A percentile compares a stretch with the other conserved stretches of the same genome.
Conservation (phyloP, 2,329 filamentous ascomycete species). For the Apiospora sp. region DNA sequence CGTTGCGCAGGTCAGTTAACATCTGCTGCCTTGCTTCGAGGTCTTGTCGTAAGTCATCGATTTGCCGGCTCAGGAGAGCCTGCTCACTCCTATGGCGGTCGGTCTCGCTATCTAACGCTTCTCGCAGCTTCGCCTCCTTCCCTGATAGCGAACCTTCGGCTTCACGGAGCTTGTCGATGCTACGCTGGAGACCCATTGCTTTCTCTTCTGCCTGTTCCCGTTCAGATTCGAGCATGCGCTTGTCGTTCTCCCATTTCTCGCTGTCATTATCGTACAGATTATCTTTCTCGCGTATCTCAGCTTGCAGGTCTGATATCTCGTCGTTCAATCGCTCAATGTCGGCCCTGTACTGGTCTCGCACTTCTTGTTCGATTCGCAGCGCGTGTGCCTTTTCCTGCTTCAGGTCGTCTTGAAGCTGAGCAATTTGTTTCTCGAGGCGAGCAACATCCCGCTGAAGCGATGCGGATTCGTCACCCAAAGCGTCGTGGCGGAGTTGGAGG, state of each 20-base stretch:
- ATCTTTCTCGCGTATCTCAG: conserved; percentile 73
- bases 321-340: conserved; percentile 60
- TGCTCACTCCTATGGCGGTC: conserved; percentile 78
- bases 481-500: conserved; percentile 73
- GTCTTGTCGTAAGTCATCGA: conserved; percentile 77
- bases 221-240: conserved; percentile 70
- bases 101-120: conserved; percentile 73
- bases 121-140: conserved; percentile 72
- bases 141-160: conserved; percentile 71
- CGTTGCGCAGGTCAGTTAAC: conserved; percentile 70
- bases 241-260: conserved; percentile 76
- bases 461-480: conserved; percentile 70
- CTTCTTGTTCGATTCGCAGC: conserved; percentile 66
- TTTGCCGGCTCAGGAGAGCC: conserved; percentile 72
- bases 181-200: conserved; percentile 71
- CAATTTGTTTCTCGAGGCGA: conserved; percentile 54
- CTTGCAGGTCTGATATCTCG: conserved; percentile 68
- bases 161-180: conserved; percentile 74
- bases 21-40: conserved; percentile 72
- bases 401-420: conserved; percentile 57
- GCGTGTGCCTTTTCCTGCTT: conserved; percentile 64
- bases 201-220: conserved; percentile 73
- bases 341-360: conserved; percentile 61
- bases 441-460: conserved; percentile 71
- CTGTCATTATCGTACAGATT: conserved; percentile 74